Base-by-base conservation (phyloP, 164 flowering plant species). In the Umbilicus rupestris region DNA sequence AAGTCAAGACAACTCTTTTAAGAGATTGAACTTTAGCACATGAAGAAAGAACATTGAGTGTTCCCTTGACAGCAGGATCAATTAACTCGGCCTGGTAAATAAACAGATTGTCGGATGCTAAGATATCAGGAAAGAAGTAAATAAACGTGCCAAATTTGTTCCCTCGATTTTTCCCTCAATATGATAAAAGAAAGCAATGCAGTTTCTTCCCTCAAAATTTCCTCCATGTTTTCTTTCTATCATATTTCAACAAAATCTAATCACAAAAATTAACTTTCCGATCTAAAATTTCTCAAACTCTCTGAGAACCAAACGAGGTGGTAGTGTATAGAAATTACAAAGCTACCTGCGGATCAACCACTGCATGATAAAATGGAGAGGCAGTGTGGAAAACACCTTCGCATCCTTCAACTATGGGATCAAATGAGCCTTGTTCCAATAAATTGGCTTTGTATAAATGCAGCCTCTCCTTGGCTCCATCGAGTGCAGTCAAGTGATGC, bases 41-140 rank as follows among this genome's bases (percentile, higher is more conserved):
- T 3, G 87, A 74, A 14, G 65, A 58, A 37, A 83, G 79, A 66
- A 83, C 83, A 71, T 83, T 83, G 20, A 81, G 76, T 16, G 85
- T 81, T 63, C 87, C 87, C 68, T 81, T 83, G 70, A 83, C 63
- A 14, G 87, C 85, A 62, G 87, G 87, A 31, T 81, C 83, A 68
- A 83, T 49, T 46, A 83, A 50, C 63, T 83, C 87, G 1, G 69
- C 79, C 87, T 83, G 82, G 69, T 22, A 52, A n/a, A 20, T 14
- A 39, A 10, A 10, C 41, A 62, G 16, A 17, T 9, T 37, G 11
- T 62, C 4, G n/a, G 37, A 0, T 4, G 7, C 4, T 35, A 19
- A 1, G 14, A 19, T 14, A 55, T 22, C 60, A 55, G 29, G 11
- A 29, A 55, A 0, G 28, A 12, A 19, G 30, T 22, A 1, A 55